These are phyloP conservation scores for Anaeramoeba flamelloides DNA, from an alignment of 78 protist genomes.

Conservation along the genomic window DNA sequence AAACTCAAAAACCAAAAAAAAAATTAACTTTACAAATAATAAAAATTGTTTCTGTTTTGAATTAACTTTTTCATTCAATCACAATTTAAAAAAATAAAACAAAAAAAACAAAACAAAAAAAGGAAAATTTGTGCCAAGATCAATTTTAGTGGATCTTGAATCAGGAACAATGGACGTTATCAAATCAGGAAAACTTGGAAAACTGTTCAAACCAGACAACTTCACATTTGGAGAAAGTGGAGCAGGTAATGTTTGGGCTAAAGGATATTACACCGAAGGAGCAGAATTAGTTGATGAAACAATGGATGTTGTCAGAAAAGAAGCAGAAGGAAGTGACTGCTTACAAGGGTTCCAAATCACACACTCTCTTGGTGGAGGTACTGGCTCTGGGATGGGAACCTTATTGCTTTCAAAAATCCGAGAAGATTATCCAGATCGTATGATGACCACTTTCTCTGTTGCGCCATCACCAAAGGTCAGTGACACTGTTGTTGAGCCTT, in stretches of 20 bases:
- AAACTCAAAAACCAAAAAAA: too few species aligned
- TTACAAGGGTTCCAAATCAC: constrained; percentile 96
- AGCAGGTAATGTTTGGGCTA: constrained; percentile 92
- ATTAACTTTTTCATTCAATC: too few species aligned
- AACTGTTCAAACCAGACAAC: constrained; percentile 84
- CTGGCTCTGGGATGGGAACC: constrained; percentile 92
- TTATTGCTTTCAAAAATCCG: constrained; percentile 56
- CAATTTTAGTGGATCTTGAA: constrained; percentile 92
- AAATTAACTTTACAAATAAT: too few species aligned
- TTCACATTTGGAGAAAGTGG: constrained; percentile 76
- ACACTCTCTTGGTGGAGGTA: constrained; percentile 99
- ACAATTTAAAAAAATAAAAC: too few species aligned
- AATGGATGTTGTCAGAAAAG: constrained; percentile 87
- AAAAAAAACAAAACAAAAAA: constrained; percentile 85
- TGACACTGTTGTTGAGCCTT: constrained; percentile 93
- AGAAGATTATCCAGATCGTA: constrained; percentile 91
- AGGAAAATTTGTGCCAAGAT: constrained; percentile 87
- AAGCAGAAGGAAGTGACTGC: constrained; percentile 88
- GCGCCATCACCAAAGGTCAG: constrained; percentile 93
- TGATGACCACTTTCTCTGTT: constrained; percentile 87
- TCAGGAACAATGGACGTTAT: constrained; percentile 89
- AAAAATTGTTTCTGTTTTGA: too few species aligned
- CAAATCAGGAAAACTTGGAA: constrained; percentile 52
- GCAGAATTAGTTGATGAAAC: constrained; percentile 78
- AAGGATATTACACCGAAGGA: constrained; percentile 94